Percentiles rank a stretch among this genome's conserved stretches.
phyloP scores from a whole-genome alignment of 129 eudicot genomes.

The Kitagawia praeruptora region DNA sequence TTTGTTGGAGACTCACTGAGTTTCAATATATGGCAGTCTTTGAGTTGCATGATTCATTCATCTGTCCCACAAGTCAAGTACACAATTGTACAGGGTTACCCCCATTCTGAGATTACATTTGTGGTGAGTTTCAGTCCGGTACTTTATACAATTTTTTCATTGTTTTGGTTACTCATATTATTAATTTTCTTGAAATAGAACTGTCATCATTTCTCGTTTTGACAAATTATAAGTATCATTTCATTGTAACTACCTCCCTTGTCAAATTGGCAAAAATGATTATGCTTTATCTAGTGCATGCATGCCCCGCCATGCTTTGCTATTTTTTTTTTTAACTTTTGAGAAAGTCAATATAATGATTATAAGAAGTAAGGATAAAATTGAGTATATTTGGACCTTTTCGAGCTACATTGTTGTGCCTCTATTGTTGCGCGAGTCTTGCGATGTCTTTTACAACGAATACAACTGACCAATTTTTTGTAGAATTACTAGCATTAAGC shows the following conservation, averaged over 20 bases:
- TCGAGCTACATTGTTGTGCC: background rate
- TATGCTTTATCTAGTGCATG: constrained; percentile 10
- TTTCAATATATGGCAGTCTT: constrained; percentile 62
- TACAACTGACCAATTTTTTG: background rate
- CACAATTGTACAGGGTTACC: background rate
- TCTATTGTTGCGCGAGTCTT: background rate
- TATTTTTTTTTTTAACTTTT: background rate
- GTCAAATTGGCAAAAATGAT: background rate
- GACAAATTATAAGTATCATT: background rate
- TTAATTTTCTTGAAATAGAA: background rate
- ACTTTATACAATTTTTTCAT: background rate
- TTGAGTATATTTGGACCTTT: background rate
- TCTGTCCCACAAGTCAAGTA: constrained; percentile 23
- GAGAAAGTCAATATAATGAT: constrained; percentile 3
- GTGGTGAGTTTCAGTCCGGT: constrained; percentile 16
- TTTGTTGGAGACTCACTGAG: constrained; percentile 76
- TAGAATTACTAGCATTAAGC: background rate
- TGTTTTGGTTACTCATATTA: background rate
- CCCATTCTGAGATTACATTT: constrained; percentile 16
- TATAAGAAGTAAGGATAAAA: background rate
- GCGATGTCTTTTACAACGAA: no score
- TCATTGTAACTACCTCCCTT: background rate
- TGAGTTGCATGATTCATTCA: constrained; percentile 56
- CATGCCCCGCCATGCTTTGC: background rate
- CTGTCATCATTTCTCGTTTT: background rate